Evolutionary conservation across 2,329 filamentous ascomycete species (phyloP).

Genomic region (Didymella segeticola): DNA sequence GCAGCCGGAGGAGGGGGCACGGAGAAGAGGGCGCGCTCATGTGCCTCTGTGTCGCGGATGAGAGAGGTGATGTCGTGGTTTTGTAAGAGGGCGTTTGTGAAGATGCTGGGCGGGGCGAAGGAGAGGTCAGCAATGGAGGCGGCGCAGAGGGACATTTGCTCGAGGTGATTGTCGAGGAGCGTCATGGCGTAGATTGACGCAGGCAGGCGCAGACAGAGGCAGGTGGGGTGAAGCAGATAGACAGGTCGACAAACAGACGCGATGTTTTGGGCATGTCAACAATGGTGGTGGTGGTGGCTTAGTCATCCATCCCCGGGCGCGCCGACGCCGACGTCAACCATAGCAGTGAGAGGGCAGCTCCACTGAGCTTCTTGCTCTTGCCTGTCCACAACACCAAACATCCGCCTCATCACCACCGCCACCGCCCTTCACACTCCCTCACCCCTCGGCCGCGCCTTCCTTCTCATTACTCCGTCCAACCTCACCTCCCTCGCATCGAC

Average conservation of each 20-base stretch:
- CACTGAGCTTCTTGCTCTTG: constrained; percentile 19
- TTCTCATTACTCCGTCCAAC: not conserved
- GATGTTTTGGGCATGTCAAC: constrained; percentile 13
- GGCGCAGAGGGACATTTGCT: constrained; percentile 58
- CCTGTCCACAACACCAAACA: constrained; percentile 23
- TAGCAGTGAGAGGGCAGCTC: constrained; percentile 12
- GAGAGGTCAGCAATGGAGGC: constrained; percentile 60
- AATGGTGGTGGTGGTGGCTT: not conserved
- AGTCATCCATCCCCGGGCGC: not conserved
- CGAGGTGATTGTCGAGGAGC: constrained; percentile 57
- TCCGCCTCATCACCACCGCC: not conserved
- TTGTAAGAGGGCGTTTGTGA: constrained; percentile 89
- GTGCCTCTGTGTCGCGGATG: constrained; percentile 92
- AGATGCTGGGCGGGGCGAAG: constrained; percentile 90
- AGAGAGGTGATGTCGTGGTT: constrained; percentile 91
- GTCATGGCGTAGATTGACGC: constrained; percentile 35
- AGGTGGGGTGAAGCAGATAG: too few relatives aligned
- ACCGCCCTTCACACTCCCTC: not conserved
- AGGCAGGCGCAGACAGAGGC: too few relatives aligned
- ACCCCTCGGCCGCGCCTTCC: constrained; percentile 27
- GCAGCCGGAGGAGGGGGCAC: constrained; percentile 72
- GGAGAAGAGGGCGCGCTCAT: constrained; percentile 94
- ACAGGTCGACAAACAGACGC: not conserved
- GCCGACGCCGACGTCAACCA: constrained; percentile 14
- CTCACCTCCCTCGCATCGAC: not conserved